These are phyloP conservation scores for Forsythia suspensa DNA, from an alignment of 257 asterid genomes.

Conservation along the genomic window DNA sequence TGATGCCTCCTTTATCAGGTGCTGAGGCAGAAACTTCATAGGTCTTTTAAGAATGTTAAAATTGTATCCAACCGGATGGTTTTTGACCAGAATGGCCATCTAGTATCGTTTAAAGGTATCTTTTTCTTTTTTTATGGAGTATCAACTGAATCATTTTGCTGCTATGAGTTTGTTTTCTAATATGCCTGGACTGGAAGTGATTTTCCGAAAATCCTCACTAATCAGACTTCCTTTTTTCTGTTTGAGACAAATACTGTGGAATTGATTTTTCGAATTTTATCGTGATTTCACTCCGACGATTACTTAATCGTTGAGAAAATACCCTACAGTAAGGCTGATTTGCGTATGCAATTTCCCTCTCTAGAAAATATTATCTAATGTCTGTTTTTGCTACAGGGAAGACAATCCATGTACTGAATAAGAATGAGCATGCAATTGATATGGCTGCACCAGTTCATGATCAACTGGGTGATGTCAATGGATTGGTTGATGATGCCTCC, in stretches of 20 bases:
- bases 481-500: slow-evolving; percentile 45
- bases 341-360: neutral
- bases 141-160: slow-evolving; percentile 6
- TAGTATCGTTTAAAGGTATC: slow-evolving; percentile 71
- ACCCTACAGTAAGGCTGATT: neutral
- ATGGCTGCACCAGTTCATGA: slow-evolving; percentile 86
- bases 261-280: neutral
- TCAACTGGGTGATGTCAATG: slow-evolving; percentile 47
- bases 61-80: slow-evolving; percentile 90
- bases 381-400: slow-evolving; percentile 57
- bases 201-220: neutral
- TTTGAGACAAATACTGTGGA: neutral
- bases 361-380: slow-evolving; percentile 1
- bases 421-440: slow-evolving; percentile 94
- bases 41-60: slow-evolving; percentile 77
- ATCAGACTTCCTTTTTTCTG: neutral
- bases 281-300: neutral
- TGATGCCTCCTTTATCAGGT: slow-evolving; percentile 54
- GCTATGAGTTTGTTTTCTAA: slow-evolving; percentile 3
- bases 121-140: slow-evolving; percentile 3
- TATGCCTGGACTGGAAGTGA: slow-evolving; percentile 2
- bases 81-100: slow-evolving; percentile 70
- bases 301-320: neutral
- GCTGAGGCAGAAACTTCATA: slow-evolving; percentile 78
- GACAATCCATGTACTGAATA: slow-evolving; percentile 88